Conservation (phyloP, 257 asterid species). For the Asclepias syriaca region DNA sequence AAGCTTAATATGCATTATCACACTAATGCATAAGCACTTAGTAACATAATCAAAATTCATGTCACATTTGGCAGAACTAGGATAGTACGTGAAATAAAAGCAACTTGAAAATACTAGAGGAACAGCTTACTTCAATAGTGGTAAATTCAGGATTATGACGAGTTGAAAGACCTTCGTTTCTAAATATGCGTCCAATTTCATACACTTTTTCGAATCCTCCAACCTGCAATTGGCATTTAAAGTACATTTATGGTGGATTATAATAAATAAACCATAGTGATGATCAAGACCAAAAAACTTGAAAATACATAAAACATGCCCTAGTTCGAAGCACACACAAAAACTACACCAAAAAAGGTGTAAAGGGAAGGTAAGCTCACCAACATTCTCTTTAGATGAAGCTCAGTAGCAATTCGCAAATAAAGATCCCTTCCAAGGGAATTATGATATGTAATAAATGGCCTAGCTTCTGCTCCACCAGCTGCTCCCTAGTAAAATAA, state of each 20-base stretch:
- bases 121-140: conserved; percentile 78
- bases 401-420: conserved; percentile 97
- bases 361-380: conserved; percentile 37
- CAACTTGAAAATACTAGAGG: conserved; percentile 6
- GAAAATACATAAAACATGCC: background rate
- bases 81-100: background rate
- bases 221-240: conserved; percentile 45
- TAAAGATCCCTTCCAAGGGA: conserved; percentile 98
- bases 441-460: conserved; percentile 89
- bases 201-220: conserved; percentile 98
- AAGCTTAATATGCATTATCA: conserved; percentile 5
- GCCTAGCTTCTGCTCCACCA: conserved; percentile 99
- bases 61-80: background rate
- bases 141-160: conserved; percentile 99
- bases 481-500: conserved; percentile 80
- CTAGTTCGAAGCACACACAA: background rate
- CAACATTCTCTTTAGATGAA: conserved; percentile 97
- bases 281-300: background rate
- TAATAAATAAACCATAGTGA: background rate
- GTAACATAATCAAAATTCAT: background rate
- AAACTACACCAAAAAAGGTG: background rate
- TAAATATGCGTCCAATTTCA: conserved; percentile 90
- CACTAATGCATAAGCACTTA: background rate
- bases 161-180: conserved; percentile 97
- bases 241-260: background rate